Base-by-base conservation (phyloP, 208 protist genomes). In the Leishmania lainsoni region DNA sequence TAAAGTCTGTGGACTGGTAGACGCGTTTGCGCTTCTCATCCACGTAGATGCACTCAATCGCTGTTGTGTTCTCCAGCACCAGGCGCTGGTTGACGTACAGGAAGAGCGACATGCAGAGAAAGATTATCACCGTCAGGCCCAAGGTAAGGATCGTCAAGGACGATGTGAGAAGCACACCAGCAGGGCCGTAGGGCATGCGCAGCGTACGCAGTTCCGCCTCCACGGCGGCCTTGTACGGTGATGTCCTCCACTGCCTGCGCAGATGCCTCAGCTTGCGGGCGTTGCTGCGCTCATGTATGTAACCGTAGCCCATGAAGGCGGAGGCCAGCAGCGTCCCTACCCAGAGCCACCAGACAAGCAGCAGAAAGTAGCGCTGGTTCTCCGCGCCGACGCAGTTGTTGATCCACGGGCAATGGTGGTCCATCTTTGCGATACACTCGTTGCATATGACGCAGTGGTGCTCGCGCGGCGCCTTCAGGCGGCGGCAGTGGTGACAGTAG, bases 351-450 rank as follows among this genome's bases (percentile, higher is more conserved):
- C 85, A 16, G 22, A 97, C 12, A 71, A 97, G 91, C 0, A 94
- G 78, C 26, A 91, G 56, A 81, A 97, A 97, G 83, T 94, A 95
- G 42, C 94, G 91, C 65, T 97, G 81, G 80, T 97, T 98, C 70
- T 92, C 88, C 17, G 82, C 85, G 59, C 95, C 92, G 14, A 98
- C 92, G 83, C 95, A 98, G 79, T 92, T 97, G 81, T 96, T 95
- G 72, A 97, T 93, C 90, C 92, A 98, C 68, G 94, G 92, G 76
- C 96, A 98, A 83, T 98, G 96, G 75, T 98, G 96, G 77, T 98
- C 95, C 88, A 96, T 93, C 78, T 91, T 90, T 0, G 87, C 39
- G 14, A 98, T 92, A 76, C 96, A 98, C 51, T 81, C 76, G 51
- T 87, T 76, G 79, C 96, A 98, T 39, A 94, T 59, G 2, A 70